A percentile compares a stretch with the other conserved stretches of the same genome.
phyloP scores from a whole-genome alignment of 108 stramenopile species.

The Skeletonema costatum region DNA sequence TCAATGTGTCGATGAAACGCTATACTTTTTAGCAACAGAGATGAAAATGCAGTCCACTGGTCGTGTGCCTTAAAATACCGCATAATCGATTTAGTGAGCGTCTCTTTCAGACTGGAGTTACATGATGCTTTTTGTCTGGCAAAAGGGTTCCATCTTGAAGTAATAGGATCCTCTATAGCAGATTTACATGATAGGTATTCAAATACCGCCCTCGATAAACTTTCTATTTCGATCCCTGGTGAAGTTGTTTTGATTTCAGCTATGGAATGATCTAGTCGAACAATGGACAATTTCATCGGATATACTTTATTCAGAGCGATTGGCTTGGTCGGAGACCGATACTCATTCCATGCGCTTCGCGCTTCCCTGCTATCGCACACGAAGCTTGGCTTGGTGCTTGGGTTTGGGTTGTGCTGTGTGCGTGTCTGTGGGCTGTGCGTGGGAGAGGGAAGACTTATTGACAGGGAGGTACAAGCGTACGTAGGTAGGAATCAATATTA shows the following conservation, averaged over 20 bases:
- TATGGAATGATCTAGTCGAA: slow-evolving; percentile 20
- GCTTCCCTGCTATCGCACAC: no score
- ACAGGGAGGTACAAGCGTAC: no score
- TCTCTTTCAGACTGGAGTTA: neutral
- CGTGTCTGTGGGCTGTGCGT: no score
- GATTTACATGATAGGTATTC: neutral
- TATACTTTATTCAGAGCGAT: neutral
- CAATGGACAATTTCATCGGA: neutral
- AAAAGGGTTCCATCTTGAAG: neutral
- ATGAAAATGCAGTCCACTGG: slow-evolving; percentile 59
- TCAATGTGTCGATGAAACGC: slow-evolving; percentile 47
- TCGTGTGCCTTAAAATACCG: slow-evolving; percentile 53
- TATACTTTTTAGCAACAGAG: slow-evolving; percentile 71
- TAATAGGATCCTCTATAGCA: neutral
- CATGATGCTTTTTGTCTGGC: neutral
- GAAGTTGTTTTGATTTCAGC: slow-evolving; percentile 2
- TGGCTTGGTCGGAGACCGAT: no score
- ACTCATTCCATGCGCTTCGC: no score
- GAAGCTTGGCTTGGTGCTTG: no score
- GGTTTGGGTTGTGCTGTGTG: no score
- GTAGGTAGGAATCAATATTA: no score
- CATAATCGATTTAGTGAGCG: slow-evolving; percentile 23
- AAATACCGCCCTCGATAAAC: neutral
- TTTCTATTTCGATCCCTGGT: neutral
- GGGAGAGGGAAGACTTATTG: no score